These are phyloP conservation scores for Firmiana major DNA, from an alignment of 345 rosid genomes.

Conservation along the genomic window DNA sequence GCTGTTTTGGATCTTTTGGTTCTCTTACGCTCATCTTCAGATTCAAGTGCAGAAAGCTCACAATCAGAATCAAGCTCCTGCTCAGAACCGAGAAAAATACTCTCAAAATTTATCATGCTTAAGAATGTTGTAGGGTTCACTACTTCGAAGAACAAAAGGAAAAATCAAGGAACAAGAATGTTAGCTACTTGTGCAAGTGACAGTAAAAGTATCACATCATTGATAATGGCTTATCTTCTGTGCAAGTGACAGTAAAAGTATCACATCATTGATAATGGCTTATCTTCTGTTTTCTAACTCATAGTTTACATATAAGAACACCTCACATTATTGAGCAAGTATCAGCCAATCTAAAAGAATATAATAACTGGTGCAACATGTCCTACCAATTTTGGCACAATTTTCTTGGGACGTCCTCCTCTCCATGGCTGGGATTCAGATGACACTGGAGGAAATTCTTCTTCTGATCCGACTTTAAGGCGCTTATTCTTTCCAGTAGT, in stretches of 20 bases:
- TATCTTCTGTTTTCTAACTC: neutral
- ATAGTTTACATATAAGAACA: neutral
- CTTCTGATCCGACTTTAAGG: conserved; percentile 24
- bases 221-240: neutral
- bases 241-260: neutral
- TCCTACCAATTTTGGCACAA: conserved; percentile 33
- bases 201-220: neutral
- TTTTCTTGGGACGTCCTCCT: conserved; percentile 42
- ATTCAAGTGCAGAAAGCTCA: conserved; percentile 46
- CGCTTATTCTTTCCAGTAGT: conserved; percentile 22
- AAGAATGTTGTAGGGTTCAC: conserved; percentile 1
- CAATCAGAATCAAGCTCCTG: conserved; percentile 47
- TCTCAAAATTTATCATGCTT: neutral
- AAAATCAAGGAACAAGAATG: neutral
- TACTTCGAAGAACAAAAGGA: neutral
- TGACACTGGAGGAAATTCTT: conserved; percentile 24
- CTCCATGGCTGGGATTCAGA: conserved; percentile 36
- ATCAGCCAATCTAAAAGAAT: too few relatives aligned
- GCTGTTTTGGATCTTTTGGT: conserved; percentile 38
- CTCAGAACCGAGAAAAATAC: neutral
- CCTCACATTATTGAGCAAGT: neutral
- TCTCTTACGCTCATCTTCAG: conserved; percentile 44
- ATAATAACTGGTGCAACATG: neutral
- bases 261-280: neutral
- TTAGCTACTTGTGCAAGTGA: neutral